Evolutionary conservation across 202 grass and related monocot genomes (phyloP).

Genomic region (Panicum virgatum): DNA sequence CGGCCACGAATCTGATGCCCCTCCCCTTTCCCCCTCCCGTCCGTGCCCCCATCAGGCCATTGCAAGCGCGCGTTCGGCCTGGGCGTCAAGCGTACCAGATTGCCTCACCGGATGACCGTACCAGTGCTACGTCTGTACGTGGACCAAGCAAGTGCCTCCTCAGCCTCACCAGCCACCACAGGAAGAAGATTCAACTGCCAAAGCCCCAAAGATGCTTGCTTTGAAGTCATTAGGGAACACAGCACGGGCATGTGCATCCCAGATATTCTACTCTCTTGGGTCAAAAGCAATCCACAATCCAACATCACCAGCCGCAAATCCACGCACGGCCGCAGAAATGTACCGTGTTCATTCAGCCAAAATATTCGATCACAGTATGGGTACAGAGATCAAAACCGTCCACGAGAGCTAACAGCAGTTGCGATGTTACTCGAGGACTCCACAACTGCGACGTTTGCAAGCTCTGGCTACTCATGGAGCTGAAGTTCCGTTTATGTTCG

Average conservation of each 20-base stretch:
- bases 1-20: background rate
- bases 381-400: background rate
- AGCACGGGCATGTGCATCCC: too few species aligned
- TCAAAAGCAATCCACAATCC: background rate
- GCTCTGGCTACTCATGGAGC: background rate
- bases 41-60: background rate
- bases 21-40: background rate
- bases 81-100: too few species aligned
- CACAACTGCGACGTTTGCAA: background rate
- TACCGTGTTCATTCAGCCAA: background rate
- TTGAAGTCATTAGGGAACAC: background rate
- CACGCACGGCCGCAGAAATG: background rate
- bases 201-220: background rate
- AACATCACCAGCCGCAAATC: background rate
- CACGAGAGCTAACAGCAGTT: background rate
- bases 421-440: background rate
- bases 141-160: background rate
- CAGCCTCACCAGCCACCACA: background rate
- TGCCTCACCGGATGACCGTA: background rate
- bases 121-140: background rate
- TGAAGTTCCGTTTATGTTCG: slow-evolving; percentile 9
- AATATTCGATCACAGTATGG: background rate
- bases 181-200: background rate
- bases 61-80: too few species aligned
- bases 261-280: background rate